Base-by-base conservation (phyloP, 768 basidiomycete genomes). In the Boletus pseudo-olivaceus region DNA sequence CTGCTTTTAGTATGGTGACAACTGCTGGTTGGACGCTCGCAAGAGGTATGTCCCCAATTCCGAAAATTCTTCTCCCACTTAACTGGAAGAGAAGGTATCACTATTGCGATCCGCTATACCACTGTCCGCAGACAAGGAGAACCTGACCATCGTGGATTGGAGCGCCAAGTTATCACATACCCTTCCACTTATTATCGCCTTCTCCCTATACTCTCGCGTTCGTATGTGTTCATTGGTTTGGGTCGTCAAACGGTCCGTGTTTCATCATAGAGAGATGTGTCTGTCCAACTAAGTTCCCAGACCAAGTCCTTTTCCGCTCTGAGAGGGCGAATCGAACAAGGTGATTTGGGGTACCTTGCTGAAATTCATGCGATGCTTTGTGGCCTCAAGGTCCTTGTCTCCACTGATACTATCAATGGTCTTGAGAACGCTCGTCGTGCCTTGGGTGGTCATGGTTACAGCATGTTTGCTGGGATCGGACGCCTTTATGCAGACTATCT, bases 371-470 rank as follows among this genome's bases (percentile, higher is more conserved):
- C 85, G 0, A 81, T 78, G 10, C 82, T 86, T 10, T 84, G 83
- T 61, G 87, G 83, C 0, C 73, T 90, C 23, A 91, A 91, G 66
- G 75, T 81, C 4, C 74, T 86, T 30, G 80, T 78, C 4, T 77
- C 81, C 1, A 75, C 78, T 0, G 66, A 74, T n/a, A 72, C 75
- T 5, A 76, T 82, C 2, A 76, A 76, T 33, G 85, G 85, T 57
- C 62, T 88, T 12, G 88, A 89, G 67, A 78, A 74, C 7, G 83
- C 85, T 4, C 79, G 87, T 8, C 78, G 86, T 15, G 78, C 85
- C 0, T 80, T 90, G 78, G 89, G 88, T 47, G 88, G 88, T 4
- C 88, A 91, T 67, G 88, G 89, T 0, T 89, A 80, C 67, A 87
- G 86, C 59, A 79, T 76, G 0, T 87, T 84, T 58, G 75, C 84